phyloP scores from a whole-genome alignment of 768 basidiomycete species.

The Boletellus emodensis region DNA sequence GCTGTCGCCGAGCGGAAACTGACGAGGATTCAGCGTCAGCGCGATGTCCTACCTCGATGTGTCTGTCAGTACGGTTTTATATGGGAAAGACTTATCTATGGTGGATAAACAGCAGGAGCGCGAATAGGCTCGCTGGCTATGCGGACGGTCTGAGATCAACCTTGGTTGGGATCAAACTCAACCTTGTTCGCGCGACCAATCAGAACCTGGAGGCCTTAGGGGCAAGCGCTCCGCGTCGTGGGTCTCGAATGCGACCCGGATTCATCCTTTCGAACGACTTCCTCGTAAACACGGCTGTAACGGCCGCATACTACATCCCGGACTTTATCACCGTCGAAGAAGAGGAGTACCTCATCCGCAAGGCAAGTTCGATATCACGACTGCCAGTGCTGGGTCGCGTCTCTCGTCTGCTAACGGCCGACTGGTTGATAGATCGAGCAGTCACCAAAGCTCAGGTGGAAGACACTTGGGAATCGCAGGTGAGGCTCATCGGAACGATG shows the following conservation, averaged over 20 bases:
- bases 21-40: not conserved
- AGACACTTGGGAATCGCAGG: slow-evolving; percentile 38
- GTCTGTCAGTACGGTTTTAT: no score
- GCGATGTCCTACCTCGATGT: no score
- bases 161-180: not conserved
- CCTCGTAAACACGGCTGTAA: slow-evolving; percentile 24
- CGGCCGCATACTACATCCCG: slow-evolving; percentile 64
- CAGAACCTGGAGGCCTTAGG: not conserved
- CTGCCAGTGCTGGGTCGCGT: not conserved
- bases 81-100: no score
- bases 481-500: not conserved
- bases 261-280: not conserved
- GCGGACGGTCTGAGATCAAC: not conserved
- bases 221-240: slow-evolving; percentile 16
- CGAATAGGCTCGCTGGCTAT: no score
- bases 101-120: no score
- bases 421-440: slow-evolving; percentile 57
- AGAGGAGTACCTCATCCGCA: slow-evolving; percentile 72
- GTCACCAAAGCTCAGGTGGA: slow-evolving; percentile 81
- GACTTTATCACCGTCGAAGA: slow-evolving; percentile 75
- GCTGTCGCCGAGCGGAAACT: not conserved
- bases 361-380: slow-evolving; percentile 42
- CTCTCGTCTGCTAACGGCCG: slow-evolving; percentile 13
- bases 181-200: slow-evolving; percentile 3
- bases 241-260: slow-evolving; percentile 11